Conservation (phyloP, 2,329 filamentous ascomycete species). For the Aspergillus aculeatus region DNA sequence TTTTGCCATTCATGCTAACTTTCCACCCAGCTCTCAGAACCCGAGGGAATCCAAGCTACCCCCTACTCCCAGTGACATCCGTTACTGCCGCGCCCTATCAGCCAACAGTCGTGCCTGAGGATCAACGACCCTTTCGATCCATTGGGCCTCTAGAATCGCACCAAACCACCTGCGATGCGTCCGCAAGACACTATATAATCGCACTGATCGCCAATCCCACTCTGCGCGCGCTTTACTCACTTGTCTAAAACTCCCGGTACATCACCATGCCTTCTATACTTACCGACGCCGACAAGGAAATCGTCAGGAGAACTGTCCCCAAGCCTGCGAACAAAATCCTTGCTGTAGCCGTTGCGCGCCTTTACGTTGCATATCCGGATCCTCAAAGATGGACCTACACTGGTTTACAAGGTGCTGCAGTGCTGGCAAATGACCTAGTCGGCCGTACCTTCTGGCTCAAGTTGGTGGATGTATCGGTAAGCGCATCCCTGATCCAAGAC, state of each 20-base stretch:
- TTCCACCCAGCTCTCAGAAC: not conserved
- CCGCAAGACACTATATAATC: conserved; percentile 9
- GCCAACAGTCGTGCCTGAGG: conserved; percentile 15
- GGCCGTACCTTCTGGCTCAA: conserved; percentile 98
- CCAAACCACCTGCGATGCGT: conserved; percentile 21
- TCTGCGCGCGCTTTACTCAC: conserved; percentile 7
- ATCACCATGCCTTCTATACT: conserved; percentile 64
- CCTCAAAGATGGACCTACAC: conserved; percentile 88
- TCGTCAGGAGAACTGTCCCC: conserved; percentile 88
- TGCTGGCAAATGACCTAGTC: conserved; percentile 89
- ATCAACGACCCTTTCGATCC: conserved; percentile 11
- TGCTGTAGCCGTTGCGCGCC: conserved; percentile 85
- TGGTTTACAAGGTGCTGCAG: conserved; percentile 84
- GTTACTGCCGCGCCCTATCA: conserved; percentile 13
- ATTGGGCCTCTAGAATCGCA: conserved; percentile 1
- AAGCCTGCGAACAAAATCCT: conserved; percentile 97
- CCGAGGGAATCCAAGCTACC: conserved; percentile 1
- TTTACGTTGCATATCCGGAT: conserved; percentile 91
- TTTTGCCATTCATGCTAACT: not conserved
- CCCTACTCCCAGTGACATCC: conserved; percentile 3
- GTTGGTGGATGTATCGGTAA: conserved; percentile 91
- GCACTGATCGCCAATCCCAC: not conserved
- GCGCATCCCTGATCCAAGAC: conserved; percentile 34
- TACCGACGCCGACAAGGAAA: conserved; percentile 91
- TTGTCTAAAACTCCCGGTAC: conserved; percentile 10